Percentiles rank a stretch among this genome's conserved stretches.
Evolutionary conservation across 805 yeast genomes (phyloP).

Genomic region (Middelhovenomyces tepae): DNA sequence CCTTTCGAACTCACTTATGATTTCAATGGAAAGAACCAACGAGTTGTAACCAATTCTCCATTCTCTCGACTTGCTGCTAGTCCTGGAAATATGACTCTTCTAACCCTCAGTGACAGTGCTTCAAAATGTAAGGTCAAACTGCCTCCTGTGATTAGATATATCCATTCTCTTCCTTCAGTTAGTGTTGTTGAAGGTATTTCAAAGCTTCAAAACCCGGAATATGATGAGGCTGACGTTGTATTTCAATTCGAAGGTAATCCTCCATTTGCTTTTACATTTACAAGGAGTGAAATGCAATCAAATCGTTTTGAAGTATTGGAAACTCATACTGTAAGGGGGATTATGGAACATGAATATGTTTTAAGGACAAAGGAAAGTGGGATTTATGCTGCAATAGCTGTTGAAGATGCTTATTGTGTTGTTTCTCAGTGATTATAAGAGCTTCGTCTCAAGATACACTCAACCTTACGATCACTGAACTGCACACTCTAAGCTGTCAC

Average conservation of each 20-base stretch:
- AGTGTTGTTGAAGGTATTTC: constrained; percentile 74
- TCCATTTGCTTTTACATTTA: constrained; percentile 81
- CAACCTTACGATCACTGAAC: too few species aligned
- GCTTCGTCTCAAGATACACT: too few species aligned
- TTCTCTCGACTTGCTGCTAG: constrained; percentile 67
- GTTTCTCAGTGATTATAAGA: constrained; percentile 7
- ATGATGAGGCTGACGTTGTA: constrained; percentile 82
- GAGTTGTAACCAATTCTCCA: constrained; percentile 43
- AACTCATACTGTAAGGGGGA: constrained; percentile 45
- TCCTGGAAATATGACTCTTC: constrained; percentile 66
- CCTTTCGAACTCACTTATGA: constrained; percentile 71
- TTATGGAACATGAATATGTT: constrained; percentile 58
- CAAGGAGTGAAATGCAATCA: constrained; percentile 47
- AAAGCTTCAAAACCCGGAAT: constrained; percentile 76
- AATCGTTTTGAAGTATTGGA: constrained; percentile 45
- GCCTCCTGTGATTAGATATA: constrained; percentile 26
- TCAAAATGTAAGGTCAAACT: constrained; percentile 47
- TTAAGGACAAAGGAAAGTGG: constrained; percentile 83
- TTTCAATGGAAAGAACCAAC: constrained; percentile 55
- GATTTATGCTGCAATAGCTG: constrained; percentile 82
- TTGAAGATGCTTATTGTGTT: constrained; percentile 75
- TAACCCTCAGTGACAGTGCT: constrained; percentile 65
- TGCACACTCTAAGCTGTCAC: too few species aligned
- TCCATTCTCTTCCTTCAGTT: constrained; percentile 67
- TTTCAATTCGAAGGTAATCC: constrained; percentile 82